Evolutionary conservation across 1,284 basidiomycete species (phyloP).

Genomic region (Boletellus dicymbophilus): DNA sequence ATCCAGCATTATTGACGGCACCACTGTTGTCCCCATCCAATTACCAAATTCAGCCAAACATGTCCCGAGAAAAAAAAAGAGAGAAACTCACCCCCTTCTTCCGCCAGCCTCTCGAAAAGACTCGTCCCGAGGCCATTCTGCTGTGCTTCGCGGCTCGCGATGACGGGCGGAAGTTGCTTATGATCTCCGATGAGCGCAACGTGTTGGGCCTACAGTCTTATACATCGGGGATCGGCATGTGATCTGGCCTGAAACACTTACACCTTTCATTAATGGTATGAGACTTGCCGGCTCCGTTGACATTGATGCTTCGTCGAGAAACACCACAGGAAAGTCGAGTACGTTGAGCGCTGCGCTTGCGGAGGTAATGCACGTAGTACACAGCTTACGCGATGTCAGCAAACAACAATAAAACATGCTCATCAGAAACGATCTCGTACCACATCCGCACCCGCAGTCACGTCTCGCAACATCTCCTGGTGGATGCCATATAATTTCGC

Average conservation of each 20-base stretch:
- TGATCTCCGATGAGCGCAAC: conserved; percentile 93
- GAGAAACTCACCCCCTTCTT: conserved; percentile 66
- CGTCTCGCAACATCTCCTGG: conserved; percentile 58
- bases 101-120: conserved; percentile 87
- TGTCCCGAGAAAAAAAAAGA: conserved; percentile 17
- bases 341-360: conserved; percentile 59
- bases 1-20: conserved; percentile 88
- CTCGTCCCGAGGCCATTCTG: conserved; percentile 75
- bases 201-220: conserved; percentile 63
- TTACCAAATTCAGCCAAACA: no score
- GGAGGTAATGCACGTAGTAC: conserved; percentile 81
- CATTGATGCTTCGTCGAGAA: conserved; percentile 95
- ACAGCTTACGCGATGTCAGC: conserved; percentile 53
- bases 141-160: conserved; percentile 72
- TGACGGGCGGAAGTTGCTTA: conserved; percentile 94
- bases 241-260: conserved; percentile 41
- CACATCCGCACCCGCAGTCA: conserved; percentile 71
- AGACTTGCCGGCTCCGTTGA: conserved; percentile 90
- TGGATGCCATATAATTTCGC: conserved; percentile 49
- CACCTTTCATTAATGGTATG: conserved; percentile 88
- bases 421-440: conserved; percentile 47
- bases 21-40: conserved; percentile 46
- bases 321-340: conserved; percentile 91
- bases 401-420: conserved; percentile 1
- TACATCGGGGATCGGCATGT: conserved; percentile 13